Percentiles rank a stretch among this genome's conserved stretches.
phyloP scores from a whole-genome alignment of 1,139 yeast genomes.

The Taiozyma onychis region DNA sequence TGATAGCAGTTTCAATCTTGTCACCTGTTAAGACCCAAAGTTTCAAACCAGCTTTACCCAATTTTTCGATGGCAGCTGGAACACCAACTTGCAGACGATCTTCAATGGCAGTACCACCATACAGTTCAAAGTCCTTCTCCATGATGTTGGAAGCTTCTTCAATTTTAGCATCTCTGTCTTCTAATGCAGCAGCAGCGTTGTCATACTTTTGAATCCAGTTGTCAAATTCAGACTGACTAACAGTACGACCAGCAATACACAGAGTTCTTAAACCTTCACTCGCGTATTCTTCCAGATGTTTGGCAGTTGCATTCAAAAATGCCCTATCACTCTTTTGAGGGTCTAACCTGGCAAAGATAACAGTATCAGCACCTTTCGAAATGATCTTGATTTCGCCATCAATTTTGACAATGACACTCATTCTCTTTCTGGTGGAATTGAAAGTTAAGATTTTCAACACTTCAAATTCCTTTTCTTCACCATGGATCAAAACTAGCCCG shows the following conservation, averaged over 20 bases:
- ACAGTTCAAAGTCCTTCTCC: conserved; percentile 62
- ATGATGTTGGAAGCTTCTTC: conserved; percentile 75
- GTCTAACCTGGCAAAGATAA: conserved; percentile 68
- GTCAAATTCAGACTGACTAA: conserved; percentile 53
- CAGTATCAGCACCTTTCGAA: conserved; percentile 94
- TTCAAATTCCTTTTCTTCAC: conserved; percentile 64
- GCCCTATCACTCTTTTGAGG: conserved; percentile 30
- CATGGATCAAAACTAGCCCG: conserved; percentile 67
- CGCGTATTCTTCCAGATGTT: conserved; percentile 86
- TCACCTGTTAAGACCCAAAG: conserved; percentile 98
- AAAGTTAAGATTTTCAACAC: conserved; percentile 76
- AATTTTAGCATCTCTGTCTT: conserved; percentile 71
- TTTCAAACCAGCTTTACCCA: conserved; percentile 89
- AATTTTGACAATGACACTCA: conserved; percentile 83
- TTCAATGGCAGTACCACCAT: conserved; percentile 98
- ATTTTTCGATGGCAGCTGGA: conserved; percentile 81
- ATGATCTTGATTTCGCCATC: conserved; percentile 48
- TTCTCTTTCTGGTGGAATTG: conserved; percentile 89
- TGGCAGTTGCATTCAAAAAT: conserved; percentile 60
- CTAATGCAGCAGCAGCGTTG: conserved; percentile 70
- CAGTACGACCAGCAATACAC: conserved; percentile 80
- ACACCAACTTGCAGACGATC: conserved; percentile 95
- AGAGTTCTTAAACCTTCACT: conserved; percentile 93
- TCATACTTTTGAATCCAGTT: conserved; percentile 69
- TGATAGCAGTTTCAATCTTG: conserved; percentile 95